These are phyloP conservation scores for Microdochium trichocladiopsis DNA, from an alignment of 2,329 filamentous ascomycete genomes.

Conservation along the genomic window DNA sequence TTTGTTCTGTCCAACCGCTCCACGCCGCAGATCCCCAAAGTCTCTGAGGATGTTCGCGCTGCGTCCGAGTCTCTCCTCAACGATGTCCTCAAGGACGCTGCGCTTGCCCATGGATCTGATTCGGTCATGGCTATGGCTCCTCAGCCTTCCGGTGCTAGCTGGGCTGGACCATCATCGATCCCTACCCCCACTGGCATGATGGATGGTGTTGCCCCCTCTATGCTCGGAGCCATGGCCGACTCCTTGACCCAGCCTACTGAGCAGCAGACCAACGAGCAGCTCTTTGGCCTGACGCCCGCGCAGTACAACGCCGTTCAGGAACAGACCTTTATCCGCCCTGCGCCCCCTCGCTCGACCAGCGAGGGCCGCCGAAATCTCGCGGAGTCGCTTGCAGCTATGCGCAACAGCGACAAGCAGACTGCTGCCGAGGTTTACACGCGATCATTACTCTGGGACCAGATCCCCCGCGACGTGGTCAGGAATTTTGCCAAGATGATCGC, in stretches of 20 bases:
- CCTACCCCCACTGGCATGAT: constrained; percentile 35
- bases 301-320: constrained; percentile 84
- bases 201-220: constrained; percentile 46
- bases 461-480: constrained; percentile 83
- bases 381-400: constrained; percentile 74
- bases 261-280: constrained; percentile 80
- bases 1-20: constrained; percentile 87
- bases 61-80: constrained; percentile 72
- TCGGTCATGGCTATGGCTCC: constrained; percentile 39
- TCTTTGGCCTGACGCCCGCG: constrained; percentile 77
- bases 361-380: constrained; percentile 68
- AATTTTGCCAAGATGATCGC: constrained; percentile 90
- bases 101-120: constrained; percentile 42
- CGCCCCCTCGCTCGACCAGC: constrained; percentile 46
- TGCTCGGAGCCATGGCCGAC: constrained; percentile 61
- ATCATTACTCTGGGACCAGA: constrained; percentile 89
- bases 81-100: constrained; percentile 76
- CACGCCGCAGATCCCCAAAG: constrained; percentile 63
- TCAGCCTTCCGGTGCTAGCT: constrained; percentile 43
- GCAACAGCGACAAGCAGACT: constrained; percentile 61
- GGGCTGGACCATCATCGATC: constrained; percentile 32
- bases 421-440: constrained; percentile 88
- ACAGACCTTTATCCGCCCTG: constrained; percentile 61
- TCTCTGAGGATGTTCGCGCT: constrained; percentile 74
- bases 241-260: constrained; percentile 68